phyloP scores from a whole-genome alignment of 75 land plant genomes.

The Gnetum montanum region DNA sequence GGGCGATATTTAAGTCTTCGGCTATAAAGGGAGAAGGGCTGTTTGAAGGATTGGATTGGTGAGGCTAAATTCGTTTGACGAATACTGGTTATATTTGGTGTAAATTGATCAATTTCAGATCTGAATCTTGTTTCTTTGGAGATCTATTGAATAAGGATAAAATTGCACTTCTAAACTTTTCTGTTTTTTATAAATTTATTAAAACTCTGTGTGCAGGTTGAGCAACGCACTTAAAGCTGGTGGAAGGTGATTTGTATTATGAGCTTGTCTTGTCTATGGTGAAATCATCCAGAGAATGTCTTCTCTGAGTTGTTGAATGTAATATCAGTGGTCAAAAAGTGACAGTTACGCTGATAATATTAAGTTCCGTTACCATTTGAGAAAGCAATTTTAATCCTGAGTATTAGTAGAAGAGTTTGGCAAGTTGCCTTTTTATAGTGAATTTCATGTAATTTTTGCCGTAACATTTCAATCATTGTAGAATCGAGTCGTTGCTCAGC shows the following conservation, averaged over 20 bases:
- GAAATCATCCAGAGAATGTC: background rate
- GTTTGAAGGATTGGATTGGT: slow-evolving; percentile 98
- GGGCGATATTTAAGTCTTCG: slow-evolving; percentile 94
- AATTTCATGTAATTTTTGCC: no score
- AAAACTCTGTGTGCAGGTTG: slow-evolving; percentile 34
- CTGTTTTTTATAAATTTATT: background rate
- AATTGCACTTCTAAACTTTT: background rate
- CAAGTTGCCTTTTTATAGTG: background rate
- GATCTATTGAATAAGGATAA: background rate
- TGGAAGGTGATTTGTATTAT: slow-evolving; percentile 12
- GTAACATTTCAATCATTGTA: no score
- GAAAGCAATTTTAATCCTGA: background rate
- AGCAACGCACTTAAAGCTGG: slow-evolving; percentile 67
- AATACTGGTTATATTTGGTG: background rate
- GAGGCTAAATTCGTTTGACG: slow-evolving; percentile 7
- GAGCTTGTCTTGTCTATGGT: background rate
- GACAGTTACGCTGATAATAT: background rate
- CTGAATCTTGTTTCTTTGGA: background rate
- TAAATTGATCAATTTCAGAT: background rate
- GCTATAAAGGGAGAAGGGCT: slow-evolving; percentile 96
- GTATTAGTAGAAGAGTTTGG: background rate
- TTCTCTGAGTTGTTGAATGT: background rate
- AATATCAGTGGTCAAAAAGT: background rate
- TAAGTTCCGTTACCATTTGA: background rate
- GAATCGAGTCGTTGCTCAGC: no score